phyloP scores from a whole-genome alignment of 2,329 filamentous ascomycete species.

The Penicillium psychrosexuale region DNA sequence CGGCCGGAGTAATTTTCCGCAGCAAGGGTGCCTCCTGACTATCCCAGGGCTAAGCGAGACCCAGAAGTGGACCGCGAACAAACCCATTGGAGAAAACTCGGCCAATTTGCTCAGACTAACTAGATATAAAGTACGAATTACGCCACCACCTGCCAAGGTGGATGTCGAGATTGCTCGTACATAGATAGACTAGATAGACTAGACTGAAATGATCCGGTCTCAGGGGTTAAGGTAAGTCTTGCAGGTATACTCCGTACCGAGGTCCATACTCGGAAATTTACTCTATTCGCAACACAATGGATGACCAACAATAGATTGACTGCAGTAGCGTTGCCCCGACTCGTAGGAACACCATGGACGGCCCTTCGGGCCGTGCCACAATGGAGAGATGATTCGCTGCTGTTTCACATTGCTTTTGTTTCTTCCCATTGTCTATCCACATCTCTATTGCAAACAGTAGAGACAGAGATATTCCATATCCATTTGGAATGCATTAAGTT shows the following conservation, averaged over 20 bases:
- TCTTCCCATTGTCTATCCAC: background rate
- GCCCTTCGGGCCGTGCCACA: constrained; percentile 20
- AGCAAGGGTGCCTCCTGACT: constrained; percentile 7
- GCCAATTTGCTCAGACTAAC: background rate
- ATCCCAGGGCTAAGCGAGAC: constrained; percentile 3
- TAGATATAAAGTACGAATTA: background rate
- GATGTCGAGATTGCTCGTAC: background rate
- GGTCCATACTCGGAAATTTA: background rate
- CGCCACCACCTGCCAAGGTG: constrained; percentile 13
- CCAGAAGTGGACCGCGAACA: background rate
- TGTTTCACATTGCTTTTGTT: constrained; percentile 17
- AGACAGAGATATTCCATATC: background rate
- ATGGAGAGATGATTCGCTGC: constrained; percentile 15
- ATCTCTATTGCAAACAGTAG: background rate
- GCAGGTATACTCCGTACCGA: background rate
- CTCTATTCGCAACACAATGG: background rate
- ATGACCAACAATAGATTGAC: background rate
- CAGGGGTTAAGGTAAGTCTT: background rate
- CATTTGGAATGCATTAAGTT: constrained; percentile 4
- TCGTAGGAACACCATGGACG: constrained; percentile 4
- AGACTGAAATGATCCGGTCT: background rate
- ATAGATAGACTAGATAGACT: background rate
- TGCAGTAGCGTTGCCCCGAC: constrained; percentile 14
- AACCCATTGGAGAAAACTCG: background rate
- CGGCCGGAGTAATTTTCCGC: background rate